Evolutionary conservation across 176 grass and related monocot species (phyloP).

Genomic region (Bothriochloa decipiens): DNA sequence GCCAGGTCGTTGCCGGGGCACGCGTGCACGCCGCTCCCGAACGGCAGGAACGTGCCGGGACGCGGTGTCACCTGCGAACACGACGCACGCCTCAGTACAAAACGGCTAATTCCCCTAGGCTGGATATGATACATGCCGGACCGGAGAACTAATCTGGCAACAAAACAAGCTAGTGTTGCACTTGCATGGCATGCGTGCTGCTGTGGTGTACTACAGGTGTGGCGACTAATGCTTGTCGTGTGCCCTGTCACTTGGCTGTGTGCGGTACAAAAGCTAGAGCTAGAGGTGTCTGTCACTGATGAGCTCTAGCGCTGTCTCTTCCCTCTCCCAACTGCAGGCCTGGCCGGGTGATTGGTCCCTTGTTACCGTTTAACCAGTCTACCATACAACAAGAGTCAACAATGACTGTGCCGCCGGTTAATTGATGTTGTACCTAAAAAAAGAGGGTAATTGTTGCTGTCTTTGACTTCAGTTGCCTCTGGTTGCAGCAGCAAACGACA

Average conservation of each 20-base stretch:
- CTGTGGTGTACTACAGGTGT: no score
- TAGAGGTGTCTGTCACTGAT: no score
- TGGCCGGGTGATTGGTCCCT: neutral
- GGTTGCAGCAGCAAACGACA: no score
- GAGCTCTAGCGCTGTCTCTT: neutral
- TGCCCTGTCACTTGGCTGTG: no score
- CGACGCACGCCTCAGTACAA: neutral
- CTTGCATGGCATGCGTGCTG: no score
- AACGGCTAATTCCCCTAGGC: no score
- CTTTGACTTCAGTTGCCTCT: conserved; percentile 9
- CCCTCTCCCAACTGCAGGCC: conserved; percentile 13
- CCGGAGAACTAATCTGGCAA: no score
- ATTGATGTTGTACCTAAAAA: neutral
- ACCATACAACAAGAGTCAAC: conserved; percentile 11
- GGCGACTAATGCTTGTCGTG: no score
- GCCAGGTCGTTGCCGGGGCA: conserved; percentile 80
- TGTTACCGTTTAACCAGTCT: conserved; percentile 7
- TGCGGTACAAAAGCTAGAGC: no score
- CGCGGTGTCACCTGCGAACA: conserved; percentile 48
- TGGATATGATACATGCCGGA: no score
- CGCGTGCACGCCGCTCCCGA: conserved; percentile 67
- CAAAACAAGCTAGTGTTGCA: no score
- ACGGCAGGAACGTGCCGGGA: conserved; percentile 68
- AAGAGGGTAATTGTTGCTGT: neutral
- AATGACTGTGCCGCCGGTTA: conserved; percentile 27